These are phyloP conservation scores for Leishmania braziliensis DNA, from an alignment of 208 protist species.

Conservation along the genomic window DNA sequence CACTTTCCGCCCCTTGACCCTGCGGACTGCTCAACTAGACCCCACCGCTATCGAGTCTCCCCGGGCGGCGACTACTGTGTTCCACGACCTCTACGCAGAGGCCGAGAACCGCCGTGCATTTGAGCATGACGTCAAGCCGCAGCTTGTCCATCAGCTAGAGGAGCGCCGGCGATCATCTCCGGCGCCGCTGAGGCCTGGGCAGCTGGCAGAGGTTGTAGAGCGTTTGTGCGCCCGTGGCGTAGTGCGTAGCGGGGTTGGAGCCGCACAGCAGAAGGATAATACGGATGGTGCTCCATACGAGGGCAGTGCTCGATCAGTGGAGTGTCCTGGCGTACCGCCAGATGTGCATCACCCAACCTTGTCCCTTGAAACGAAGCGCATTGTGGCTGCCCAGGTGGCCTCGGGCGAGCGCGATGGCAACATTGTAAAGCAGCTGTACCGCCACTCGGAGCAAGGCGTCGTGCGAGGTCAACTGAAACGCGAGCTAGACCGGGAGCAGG, in stretches of 20 bases:
- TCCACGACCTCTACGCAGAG: constrained; percentile 65
- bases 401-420: constrained; percentile 47
- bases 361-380: constrained; percentile 51
- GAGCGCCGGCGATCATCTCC: constrained; percentile 25
- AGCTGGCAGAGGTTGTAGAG: constrained; percentile 64
- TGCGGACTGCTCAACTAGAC: constrained; percentile 48
- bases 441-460: constrained; percentile 18
- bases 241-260: constrained; percentile 20
- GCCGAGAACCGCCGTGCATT: constrained; percentile 62
- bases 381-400: constrained; percentile 51
- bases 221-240: constrained; percentile 56
- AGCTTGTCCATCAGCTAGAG: constrained; percentile 64
- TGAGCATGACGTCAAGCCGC: constrained; percentile 44
- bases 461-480: constrained; percentile 19
- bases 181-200: constrained; percentile 21
- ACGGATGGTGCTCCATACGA: neutral
- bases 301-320: neutral
- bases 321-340: neutral
- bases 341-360: constrained; percentile 44
- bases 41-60: constrained; percentile 25
- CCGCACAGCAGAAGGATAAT: neutral
- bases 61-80: constrained; percentile 34
- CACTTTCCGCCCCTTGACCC: constrained; percentile 84
- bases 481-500: constrained; percentile 37
- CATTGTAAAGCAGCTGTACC: constrained; percentile 46